Evolutionary conservation across 345 rosid genomes (phyloP).

Genomic region (Diplotaxis tenuifolia): DNA sequence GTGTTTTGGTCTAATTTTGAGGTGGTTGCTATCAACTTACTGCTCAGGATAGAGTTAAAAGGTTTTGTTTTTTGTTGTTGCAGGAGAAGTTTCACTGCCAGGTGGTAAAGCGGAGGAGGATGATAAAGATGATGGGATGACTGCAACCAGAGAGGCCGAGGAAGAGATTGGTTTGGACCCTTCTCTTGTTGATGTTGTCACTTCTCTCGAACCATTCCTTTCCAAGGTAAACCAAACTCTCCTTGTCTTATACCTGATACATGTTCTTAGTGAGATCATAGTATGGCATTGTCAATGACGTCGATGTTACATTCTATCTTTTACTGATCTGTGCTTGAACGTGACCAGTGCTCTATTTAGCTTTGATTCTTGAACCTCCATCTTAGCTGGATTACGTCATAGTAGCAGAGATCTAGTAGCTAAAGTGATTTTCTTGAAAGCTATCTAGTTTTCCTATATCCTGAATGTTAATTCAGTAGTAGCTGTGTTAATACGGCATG

Average conservation of each 20-base stretch:
- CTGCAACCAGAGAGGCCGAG: conserved; percentile 68
- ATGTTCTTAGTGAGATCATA: background rate
- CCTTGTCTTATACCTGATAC: background rate
- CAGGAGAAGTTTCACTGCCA: conserved; percentile 82
- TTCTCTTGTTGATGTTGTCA: conserved; percentile 58
- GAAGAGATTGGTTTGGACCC: conserved; percentile 80
- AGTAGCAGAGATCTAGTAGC: background rate
- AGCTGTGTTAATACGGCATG: background rate
- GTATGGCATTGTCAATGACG: background rate
- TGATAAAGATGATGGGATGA: conserved; percentile 63
- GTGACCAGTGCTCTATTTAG: background rate
- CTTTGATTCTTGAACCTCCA: conserved; percentile 2
- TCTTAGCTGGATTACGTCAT: background rate
- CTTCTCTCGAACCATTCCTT: conserved; percentile 79
- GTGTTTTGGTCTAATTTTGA: background rate
- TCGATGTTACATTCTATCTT: background rate
- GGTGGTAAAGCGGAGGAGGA: conserved; percentile 75
- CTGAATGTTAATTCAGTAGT: background rate
- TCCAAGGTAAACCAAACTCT: conserved; percentile 62
- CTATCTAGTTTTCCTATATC: background rate
- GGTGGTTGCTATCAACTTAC: background rate
- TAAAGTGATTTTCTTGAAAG: background rate
- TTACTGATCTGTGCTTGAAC: background rate
- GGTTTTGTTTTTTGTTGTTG: conserved; percentile 28
- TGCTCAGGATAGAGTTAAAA: background rate